Evolutionary conservation across 2,329 filamentous ascomycete species (phyloP).

Genomic region (Lachnellula cervina): DNA sequence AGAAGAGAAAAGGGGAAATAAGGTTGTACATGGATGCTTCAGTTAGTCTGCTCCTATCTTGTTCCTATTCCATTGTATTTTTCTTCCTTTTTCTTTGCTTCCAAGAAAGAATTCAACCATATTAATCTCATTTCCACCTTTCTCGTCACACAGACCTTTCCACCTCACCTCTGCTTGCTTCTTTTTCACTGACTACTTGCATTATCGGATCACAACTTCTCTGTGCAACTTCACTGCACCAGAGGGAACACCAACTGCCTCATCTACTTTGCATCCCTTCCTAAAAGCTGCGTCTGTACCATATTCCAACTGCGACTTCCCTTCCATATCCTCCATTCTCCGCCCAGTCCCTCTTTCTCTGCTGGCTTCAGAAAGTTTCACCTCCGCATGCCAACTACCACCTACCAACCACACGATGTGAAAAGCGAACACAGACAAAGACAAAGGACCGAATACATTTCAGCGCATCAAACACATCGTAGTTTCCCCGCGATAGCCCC

Average conservation of each 20-base stretch:
- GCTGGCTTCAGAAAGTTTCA: slow-evolving; percentile 3
- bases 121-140: too few relatives aligned
- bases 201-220: too few relatives aligned
- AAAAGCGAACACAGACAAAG: neutral
- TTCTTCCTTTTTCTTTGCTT: too few relatives aligned
- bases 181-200: neutral
- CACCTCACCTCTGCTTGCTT: neutral
- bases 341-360: neutral
- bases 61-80: too few relatives aligned
- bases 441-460: neutral
- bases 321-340: neutral
- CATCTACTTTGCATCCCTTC: neutral
- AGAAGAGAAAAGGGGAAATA: too few relatives aligned
- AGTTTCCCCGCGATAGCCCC: neutral
- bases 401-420: slow-evolving; percentile 2
- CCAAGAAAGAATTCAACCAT: too few relatives aligned
- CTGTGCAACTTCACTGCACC: neutral
- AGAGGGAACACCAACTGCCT: slow-evolving; percentile 8
- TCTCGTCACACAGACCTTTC: neutral
- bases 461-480: neutral
- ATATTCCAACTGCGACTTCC: neutral
- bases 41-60: too few relatives aligned
- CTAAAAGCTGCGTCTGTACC: too few relatives aligned
- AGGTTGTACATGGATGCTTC: too few relatives aligned
- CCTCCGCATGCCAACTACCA: too few relatives aligned